phyloP scores from a whole-genome alignment of 1,284 basidiomycete genomes.

The Lentinula novae-zelandiae region DNA sequence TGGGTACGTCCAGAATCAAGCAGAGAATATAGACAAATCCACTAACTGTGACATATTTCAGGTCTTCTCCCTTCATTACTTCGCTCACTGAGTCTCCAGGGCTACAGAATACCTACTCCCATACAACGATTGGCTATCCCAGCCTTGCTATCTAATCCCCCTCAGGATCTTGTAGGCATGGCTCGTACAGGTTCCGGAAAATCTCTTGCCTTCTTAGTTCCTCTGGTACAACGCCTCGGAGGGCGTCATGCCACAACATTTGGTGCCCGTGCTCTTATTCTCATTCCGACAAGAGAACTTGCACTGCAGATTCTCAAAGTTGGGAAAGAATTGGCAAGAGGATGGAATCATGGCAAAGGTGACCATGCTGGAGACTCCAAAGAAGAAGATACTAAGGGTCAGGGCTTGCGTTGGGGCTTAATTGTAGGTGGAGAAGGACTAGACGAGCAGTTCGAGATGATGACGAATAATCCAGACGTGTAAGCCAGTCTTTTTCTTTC shows the following conservation, averaged over 20 bases:
- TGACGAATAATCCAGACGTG: constrained; percentile 94
- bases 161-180: constrained; percentile 97
- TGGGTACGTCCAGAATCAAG: constrained; percentile 53
- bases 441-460: constrained; percentile 96
- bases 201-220: constrained; percentile 94
- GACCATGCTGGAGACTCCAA: constrained; percentile 65
- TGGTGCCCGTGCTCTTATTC: constrained; percentile 84
- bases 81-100: constrained; percentile 86
- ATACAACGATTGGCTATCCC: constrained; percentile 94
- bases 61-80: constrained; percentile 84
- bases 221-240: constrained; percentile 84
- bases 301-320: constrained; percentile 93
- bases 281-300: constrained; percentile 92
- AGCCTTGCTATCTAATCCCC: constrained; percentile 78
- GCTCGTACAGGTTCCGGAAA: constrained; percentile 98
- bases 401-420: constrained; percentile 86
- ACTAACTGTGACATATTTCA: constrained; percentile 24
- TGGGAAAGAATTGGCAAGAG: constrained; percentile 88
- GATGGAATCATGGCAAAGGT: constrained; percentile 61
- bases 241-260: constrained; percentile 79
- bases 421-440: constrained; percentile 95
- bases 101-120: constrained; percentile 93
- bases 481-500: constrained; percentile 38
- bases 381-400: constrained; percentile 51
- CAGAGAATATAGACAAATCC: not conserved